Conservation (phyloP, 805 yeast species). For the Metschnikowia orientalis region DNA sequence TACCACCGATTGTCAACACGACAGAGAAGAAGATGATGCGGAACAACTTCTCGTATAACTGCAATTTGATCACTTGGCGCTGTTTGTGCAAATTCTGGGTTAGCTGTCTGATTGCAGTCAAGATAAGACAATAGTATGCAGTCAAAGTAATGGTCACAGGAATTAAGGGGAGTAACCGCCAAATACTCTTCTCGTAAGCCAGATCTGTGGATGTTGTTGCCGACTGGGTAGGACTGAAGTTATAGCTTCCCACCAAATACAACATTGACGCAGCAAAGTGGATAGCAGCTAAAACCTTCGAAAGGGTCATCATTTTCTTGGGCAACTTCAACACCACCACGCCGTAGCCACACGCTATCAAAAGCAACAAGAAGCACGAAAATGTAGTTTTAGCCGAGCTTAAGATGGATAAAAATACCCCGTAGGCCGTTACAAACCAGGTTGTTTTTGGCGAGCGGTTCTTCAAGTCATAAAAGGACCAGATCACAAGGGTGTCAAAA, state of each 20-base stretch:
- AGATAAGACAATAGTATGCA: conserved; percentile 67
- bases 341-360: conserved; percentile 90
- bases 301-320: conserved; percentile 61
- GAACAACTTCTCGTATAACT: conserved; percentile 78
- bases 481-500: conserved; percentile 76
- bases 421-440: conserved; percentile 57
- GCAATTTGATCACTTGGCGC: conserved; percentile 86
- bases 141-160: conserved; percentile 72
- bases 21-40: conserved; percentile 70
- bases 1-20: conserved; percentile 63
- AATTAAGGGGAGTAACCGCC: conserved; percentile 56
- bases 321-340: conserved; percentile 86
- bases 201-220: conserved; percentile 1
- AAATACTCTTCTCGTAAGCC: conserved; percentile 36
- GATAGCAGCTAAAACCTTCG: conserved; percentile 39
- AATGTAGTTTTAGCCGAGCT: conserved; percentile 80
- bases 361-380: conserved; percentile 79
- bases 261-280: conserved; percentile 35
- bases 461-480: conserved; percentile 86
- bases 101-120: conserved; percentile 71
- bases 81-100: conserved; percentile 71
- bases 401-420: conserved; percentile 72
- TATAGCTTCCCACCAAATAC: conserved; percentile 34
- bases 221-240: conserved; percentile 21
- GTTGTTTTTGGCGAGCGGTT: conserved; percentile 56